phyloP scores from a whole-genome alignment of 805 yeast species.

The Barnettozyma sucrosica region DNA sequence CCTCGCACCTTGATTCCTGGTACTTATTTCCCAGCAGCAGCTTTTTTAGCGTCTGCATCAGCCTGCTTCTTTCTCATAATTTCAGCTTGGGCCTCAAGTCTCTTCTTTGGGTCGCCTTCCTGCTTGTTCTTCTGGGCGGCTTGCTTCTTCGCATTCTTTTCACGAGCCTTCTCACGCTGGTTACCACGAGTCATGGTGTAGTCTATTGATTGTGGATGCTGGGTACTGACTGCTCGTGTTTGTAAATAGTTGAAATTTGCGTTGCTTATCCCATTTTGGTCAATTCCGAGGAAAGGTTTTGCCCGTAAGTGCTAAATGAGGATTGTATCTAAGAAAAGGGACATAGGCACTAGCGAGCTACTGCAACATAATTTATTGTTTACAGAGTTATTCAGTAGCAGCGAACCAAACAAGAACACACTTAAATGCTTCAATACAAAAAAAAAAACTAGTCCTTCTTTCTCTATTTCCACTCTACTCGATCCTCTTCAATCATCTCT shows the following conservation, averaged over 20 bases:
- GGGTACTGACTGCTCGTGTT: not conserved
- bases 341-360: too few species aligned
- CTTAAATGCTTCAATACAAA: too few species aligned
- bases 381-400: too few species aligned
- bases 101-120: conserved; percentile 77
- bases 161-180: conserved; percentile 92
- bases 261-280: not conserved
- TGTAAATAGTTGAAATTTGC: not conserved
- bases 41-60: conserved; percentile 49
- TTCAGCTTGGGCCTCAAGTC: conserved; percentile 88
- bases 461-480: not conserved
- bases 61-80: conserved; percentile 85
- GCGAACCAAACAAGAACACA: too few species aligned
- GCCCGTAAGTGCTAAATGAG: too few species aligned
- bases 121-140: conserved; percentile 59
- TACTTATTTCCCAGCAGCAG: conserved; percentile 24
- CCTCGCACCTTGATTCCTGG: not conserved
- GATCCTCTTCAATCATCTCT: not conserved
- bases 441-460: not conserved
- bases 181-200: conserved; percentile 84
- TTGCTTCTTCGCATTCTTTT: conserved; percentile 77
- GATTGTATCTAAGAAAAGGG: too few species aligned
- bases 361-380: too few species aligned
- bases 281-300: not conserved
- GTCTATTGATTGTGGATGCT: not conserved